These are phyloP conservation scores for Cadophora sp. DNA, from an alignment of 2,329 filamentous ascomycete genomes.

Conservation along the genomic window DNA sequence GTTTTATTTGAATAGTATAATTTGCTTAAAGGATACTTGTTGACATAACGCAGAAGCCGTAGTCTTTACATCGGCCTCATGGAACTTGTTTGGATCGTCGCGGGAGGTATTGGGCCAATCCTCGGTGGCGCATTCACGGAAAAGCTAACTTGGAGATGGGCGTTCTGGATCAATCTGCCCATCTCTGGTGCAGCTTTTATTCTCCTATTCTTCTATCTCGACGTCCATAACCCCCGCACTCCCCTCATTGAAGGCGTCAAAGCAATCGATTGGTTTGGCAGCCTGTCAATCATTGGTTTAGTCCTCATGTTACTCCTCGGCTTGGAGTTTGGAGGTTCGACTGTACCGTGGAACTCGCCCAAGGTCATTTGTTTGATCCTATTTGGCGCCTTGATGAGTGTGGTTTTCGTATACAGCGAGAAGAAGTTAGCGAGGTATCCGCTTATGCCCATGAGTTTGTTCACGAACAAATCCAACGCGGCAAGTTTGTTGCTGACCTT, in stretches of 20 bases:
- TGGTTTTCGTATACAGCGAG: constrained; percentile 71
- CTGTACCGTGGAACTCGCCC: constrained; percentile 73
- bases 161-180: constrained; percentile 61
- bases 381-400: constrained; percentile 69
- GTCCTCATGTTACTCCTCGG: constrained; percentile 86
- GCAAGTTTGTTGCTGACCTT: constrained; percentile 72
- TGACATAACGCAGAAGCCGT: not conserved
- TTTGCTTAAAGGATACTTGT: constrained; percentile 55
- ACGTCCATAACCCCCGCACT: constrained; percentile 68
- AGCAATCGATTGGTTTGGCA: constrained; percentile 66
- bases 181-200: constrained; percentile 49
- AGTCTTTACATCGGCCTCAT: constrained; percentile 53
- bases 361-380: constrained; percentile 80
- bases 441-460: constrained; percentile 76
- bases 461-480: constrained; percentile 69
- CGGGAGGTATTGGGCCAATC: constrained; percentile 64
- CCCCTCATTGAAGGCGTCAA: constrained; percentile 64
- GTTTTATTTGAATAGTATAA: constrained; percentile 48
- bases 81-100: constrained; percentile 67
- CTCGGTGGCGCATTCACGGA: constrained; percentile 67
- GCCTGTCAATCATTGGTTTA: constrained; percentile 69
- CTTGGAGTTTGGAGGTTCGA: constrained; percentile 80
- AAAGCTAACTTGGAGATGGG: constrained; percentile 66
- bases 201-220: constrained; percentile 65
- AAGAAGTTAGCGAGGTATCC: constrained; percentile 75